Conservation (phyloP, 2,329 filamentous ascomycete genomes). For the Bipolaris cookei region DNA sequence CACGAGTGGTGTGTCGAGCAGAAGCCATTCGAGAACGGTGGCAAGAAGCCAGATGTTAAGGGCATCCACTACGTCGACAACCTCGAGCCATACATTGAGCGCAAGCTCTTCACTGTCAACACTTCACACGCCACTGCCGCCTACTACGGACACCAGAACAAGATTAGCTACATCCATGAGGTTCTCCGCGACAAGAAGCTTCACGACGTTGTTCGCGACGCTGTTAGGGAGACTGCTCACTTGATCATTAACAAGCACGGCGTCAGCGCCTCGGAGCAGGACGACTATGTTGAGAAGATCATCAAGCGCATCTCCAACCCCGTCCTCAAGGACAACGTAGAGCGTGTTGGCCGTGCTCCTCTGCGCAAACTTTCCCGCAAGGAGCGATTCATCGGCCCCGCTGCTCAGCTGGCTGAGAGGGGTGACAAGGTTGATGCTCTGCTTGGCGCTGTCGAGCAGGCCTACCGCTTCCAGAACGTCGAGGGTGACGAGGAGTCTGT, state of each 20-base stretch:
- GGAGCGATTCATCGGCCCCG: constrained; percentile 94
- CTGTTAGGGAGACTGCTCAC: constrained; percentile 82
- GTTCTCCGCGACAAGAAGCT: constrained; percentile 83
- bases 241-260: constrained; percentile 88
- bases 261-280: constrained; percentile 76
- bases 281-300: constrained; percentile 89
- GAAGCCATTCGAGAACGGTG: constrained; percentile 75
- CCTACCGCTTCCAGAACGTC: constrained; percentile 93
- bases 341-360: constrained; percentile 93
- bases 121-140: constrained; percentile 95
- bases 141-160: constrained; percentile 88
- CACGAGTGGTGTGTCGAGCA: constrained; percentile 98
- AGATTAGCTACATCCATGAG: constrained; percentile 88
- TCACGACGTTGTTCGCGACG: constrained; percentile 76
- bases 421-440: constrained; percentile 75
- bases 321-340: constrained; percentile 87
- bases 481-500: constrained; percentile 87
- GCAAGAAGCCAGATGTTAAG: constrained; percentile 74
- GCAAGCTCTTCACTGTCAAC: constrained; percentile 99
- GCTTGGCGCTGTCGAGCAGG: constrained; percentile 85
- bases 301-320: constrained; percentile 92
- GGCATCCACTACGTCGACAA: constrained; percentile 94
- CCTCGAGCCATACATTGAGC: constrained; percentile 94
- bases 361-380: constrained; percentile 92
- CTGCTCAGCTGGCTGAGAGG: constrained; percentile 83